Conservation (phyloP, 805 yeast genomes). For the Starmerella roubikii region DNA sequence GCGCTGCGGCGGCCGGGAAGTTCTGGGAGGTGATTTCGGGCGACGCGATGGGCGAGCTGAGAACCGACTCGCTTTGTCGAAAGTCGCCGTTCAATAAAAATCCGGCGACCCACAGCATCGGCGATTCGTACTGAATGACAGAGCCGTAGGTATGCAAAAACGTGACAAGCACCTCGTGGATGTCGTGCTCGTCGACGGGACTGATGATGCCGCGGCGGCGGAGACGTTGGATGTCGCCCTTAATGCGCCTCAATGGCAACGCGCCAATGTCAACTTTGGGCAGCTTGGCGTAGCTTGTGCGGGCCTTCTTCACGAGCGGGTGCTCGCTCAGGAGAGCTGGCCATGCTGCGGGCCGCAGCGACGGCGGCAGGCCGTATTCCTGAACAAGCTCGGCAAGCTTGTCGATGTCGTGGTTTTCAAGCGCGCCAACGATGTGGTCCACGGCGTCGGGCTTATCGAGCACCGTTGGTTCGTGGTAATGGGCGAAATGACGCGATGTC, state of each 20-base stretch:
- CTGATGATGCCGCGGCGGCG: conserved; percentile 1
- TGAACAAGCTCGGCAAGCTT: conserved; percentile 71
- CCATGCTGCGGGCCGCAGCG: conserved; percentile 68
- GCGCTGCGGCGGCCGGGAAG: not conserved
- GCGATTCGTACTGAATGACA: conserved; percentile 62
- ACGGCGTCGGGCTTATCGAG: conserved; percentile 38
- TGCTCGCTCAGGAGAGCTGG: conserved; percentile 68
- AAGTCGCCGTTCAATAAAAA: conserved; percentile 51
- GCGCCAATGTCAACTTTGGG: conserved; percentile 5
- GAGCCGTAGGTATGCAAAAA: conserved; percentile 71
- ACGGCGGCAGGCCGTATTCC: conserved; percentile 75
- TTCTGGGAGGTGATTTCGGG: not conserved
- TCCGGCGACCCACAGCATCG: conserved; percentile 76
- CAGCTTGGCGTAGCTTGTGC: conserved; percentile 42
- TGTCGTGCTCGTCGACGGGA: conserved; percentile 1
- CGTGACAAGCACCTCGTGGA: conserved; percentile 2
- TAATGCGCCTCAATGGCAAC: conserved; percentile 23
- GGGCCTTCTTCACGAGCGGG: conserved; percentile 72
- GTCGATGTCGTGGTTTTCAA: conserved; percentile 49
- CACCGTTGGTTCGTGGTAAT: conserved; percentile 32
- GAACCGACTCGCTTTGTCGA: not conserved
- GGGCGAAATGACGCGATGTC: conserved; percentile 20
- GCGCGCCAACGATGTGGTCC: conserved; percentile 40
- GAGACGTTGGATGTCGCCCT: conserved; percentile 24
- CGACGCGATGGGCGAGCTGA: not conserved